Evolutionary conservation across 345 rosid species (phyloP).

Genomic region (Eucalyptus lansdowneana): DNA sequence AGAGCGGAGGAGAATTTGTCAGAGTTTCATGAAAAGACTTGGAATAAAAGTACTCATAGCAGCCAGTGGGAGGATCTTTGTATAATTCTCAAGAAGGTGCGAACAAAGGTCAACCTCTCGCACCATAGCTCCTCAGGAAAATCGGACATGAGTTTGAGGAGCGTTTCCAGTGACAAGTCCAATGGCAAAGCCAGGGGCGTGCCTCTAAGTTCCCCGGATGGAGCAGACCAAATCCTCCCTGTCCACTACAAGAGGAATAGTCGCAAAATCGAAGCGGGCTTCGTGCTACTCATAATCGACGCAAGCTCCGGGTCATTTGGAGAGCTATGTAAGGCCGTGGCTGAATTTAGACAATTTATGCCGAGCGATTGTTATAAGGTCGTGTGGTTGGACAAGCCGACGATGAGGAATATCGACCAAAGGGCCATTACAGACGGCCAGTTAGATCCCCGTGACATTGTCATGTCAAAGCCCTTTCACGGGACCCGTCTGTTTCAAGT

Average conservation of each 20-base stretch:
- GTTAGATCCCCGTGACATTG: slow-evolving; percentile 14
- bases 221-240: slow-evolving; percentile 16
- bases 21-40: slow-evolving; percentile 29
- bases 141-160: slow-evolving; percentile 19
- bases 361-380: slow-evolving; percentile 20
- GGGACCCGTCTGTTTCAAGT: slow-evolving; percentile 45
- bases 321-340: slow-evolving; percentile 16
- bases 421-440: neutral
- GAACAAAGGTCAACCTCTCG: slow-evolving; percentile 1
- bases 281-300: slow-evolving; percentile 50
- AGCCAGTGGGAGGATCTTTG: slow-evolving; percentile 29
- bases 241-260: neutral
- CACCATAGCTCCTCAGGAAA: slow-evolving; percentile 25
- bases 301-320: slow-evolving; percentile 24
- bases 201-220: slow-evolving; percentile 41
- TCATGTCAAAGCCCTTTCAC: slow-evolving; percentile 49
- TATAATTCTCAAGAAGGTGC: slow-evolving; percentile 13
- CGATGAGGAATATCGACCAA: neutral
- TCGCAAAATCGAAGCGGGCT: neutral
- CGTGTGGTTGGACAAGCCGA: slow-evolving; percentile 56
- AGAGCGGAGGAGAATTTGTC: slow-evolving; percentile 34
- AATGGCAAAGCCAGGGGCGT: slow-evolving; percentile 25
- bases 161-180: slow-evolving; percentile 3
- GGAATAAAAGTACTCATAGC: slow-evolving; percentile 41
- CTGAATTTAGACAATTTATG: slow-evolving; percentile 31